These are phyloP conservation scores for Beta corolliflora DNA, from an alignment of 179 eudicot species.

Conservation along the genomic window DNA sequence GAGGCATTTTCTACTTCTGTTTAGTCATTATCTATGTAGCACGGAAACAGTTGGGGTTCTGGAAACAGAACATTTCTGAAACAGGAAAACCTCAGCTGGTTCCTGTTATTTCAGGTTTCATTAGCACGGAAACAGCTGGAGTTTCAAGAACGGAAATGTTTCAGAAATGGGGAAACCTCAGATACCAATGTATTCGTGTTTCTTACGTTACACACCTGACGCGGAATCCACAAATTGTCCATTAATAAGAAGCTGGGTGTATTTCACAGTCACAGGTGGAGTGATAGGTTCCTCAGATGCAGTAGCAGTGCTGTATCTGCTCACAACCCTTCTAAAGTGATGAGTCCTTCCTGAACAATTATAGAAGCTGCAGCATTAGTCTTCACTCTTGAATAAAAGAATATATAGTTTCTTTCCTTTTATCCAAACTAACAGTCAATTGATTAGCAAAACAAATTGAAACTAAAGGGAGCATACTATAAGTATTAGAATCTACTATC, in stretches of 20 bases:
- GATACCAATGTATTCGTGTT: too few species aligned
- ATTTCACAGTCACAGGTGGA: constrained; percentile 48
- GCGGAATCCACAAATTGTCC: constrained; percentile 66
- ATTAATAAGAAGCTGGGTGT: constrained; percentile 56
- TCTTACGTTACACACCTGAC: constrained; percentile 40
- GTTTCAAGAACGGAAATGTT: too few species aligned
- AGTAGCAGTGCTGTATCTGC: constrained; percentile 50
- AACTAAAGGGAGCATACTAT: too few species aligned
- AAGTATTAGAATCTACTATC: too few species aligned
- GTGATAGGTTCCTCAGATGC: constrained; percentile 51
- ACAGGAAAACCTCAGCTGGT: too few species aligned
- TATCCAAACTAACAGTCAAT: too few species aligned
- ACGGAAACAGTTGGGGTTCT: too few species aligned
- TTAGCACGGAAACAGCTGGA: too few species aligned
- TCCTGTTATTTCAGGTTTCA: too few species aligned
- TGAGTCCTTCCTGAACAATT: constrained; percentile 29
- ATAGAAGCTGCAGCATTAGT: background rate
- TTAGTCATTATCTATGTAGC: background rate
- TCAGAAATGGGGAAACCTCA: too few species aligned
- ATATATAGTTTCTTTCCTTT: background rate
- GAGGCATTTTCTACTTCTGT: background rate
- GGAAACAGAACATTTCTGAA: too few species aligned
- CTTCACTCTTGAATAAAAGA: background rate
- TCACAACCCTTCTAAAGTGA: constrained; percentile 15
- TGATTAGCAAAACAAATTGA: too few species aligned